phyloP scores from a whole-genome alignment of 768 basidiomycete species.

The Daedaleopsis sinensis region DNA sequence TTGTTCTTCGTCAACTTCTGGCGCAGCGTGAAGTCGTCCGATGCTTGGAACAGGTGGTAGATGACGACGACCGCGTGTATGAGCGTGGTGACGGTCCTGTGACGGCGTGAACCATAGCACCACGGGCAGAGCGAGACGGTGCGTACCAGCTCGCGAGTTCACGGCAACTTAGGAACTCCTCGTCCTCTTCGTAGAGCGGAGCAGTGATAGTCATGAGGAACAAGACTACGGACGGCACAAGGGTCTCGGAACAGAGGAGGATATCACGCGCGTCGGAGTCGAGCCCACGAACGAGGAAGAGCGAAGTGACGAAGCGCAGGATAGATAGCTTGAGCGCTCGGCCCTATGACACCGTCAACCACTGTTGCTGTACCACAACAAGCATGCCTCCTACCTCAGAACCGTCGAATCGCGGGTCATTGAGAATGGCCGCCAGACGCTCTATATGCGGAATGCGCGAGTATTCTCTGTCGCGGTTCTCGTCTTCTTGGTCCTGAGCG shows the following conservation, averaged over 20 bases:
- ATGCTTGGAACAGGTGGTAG: slow-evolving; percentile 61
- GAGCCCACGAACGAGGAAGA: neutral
- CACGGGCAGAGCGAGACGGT: neutral
- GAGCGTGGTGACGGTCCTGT: slow-evolving; percentile 53
- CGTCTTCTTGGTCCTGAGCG: slow-evolving; percentile 4
- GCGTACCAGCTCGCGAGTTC: slow-evolving; percentile 42
- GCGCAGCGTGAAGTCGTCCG: slow-evolving; percentile 52
- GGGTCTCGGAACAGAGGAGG: slow-evolving; percentile 49
- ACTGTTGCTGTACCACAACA: neutral
- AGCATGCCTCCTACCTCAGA: slow-evolving; percentile 24
- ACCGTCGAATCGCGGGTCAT: slow-evolving; percentile 22
- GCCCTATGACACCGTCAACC: slow-evolving; percentile 28
- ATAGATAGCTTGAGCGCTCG: slow-evolving; percentile 15
- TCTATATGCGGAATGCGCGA: slow-evolving; percentile 34
- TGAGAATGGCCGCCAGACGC: slow-evolving; percentile 30
- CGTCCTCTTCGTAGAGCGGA: slow-evolving; percentile 49
- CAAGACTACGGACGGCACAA: slow-evolving; percentile 68
- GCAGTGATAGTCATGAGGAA: slow-evolving; percentile 55
- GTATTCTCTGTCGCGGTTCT: slow-evolving; percentile 12
- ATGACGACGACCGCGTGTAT: slow-evolving; percentile 61
- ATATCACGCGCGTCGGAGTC: slow-evolving; percentile 36
- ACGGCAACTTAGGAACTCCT: slow-evolving; percentile 41
- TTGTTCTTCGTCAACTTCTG: slow-evolving; percentile 57
- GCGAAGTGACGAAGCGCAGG: neutral
- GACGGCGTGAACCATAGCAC: neutral